A percentile compares a stretch with the other conserved stretches of the same genome.
Conservation (phyloP, 768 basidiomycete genomes). For the Polyporus arcularius region DNA sequence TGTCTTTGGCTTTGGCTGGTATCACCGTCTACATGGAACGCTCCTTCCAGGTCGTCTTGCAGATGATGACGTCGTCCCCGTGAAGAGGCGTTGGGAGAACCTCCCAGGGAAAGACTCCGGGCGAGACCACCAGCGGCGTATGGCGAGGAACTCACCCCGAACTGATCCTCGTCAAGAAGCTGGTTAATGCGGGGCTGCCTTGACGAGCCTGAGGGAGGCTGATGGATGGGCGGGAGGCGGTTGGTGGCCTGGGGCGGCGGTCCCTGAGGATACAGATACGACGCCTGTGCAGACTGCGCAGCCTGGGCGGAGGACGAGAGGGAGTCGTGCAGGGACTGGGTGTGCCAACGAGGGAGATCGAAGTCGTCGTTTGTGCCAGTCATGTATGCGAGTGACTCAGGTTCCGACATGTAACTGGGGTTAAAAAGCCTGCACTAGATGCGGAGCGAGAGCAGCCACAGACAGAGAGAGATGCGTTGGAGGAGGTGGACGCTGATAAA, state of each 20-base stretch:
- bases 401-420: constrained; percentile 61
- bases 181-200: constrained; percentile 67
- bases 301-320: constrained; percentile 63
- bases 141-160: constrained; percentile 41
- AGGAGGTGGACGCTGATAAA: constrained; percentile 12
- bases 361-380: constrained; percentile 79
- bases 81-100: constrained; percentile 44
- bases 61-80: constrained; percentile 67
- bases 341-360: constrained; percentile 64
- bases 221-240: constrained; percentile 53
- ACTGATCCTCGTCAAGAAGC: constrained; percentile 64
- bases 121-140: constrained; percentile 61
- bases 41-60: constrained; percentile 66
- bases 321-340: constrained; percentile 45
- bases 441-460: background rate
- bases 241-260: constrained; percentile 48
- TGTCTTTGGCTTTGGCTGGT: constrained; percentile 38
- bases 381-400: constrained; percentile 69
- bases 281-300: constrained; percentile 45
- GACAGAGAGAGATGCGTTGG: constrained; percentile 8
- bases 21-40: constrained; percentile 41
- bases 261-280: constrained; percentile 51
- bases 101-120: constrained; percentile 68
- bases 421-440: background rate
- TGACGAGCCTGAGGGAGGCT: constrained; percentile 43